A percentile compares a stretch with the other conserved stretches of the same genome.
Conservation (phyloP, 2,329 filamentous ascomycete genomes). For the Beauveria asiatica region DNA sequence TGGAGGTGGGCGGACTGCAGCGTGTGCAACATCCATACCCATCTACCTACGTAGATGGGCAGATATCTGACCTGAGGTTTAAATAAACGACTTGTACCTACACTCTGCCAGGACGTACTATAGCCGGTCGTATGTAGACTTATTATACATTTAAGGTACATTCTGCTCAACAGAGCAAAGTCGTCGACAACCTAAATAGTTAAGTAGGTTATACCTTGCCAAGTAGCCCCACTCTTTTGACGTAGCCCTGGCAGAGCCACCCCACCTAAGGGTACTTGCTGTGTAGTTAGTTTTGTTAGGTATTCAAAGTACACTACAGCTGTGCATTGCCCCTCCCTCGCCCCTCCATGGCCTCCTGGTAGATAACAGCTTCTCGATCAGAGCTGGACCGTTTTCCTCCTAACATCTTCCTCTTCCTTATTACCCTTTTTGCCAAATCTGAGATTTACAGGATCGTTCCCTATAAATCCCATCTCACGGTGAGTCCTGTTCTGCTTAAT, state of each 20-base stretch:
- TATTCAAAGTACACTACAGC: not conserved
- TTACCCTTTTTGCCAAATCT: not conserved
- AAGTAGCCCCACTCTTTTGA: not conserved
- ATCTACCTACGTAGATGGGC: not conserved
- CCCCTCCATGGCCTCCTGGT: conserved; percentile 5
- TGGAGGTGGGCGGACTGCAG: not conserved
- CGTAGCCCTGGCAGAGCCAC: not conserved
- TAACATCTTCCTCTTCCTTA: conserved; percentile 7
- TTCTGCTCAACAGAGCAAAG: no score
- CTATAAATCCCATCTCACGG: not conserved
- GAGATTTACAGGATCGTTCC: not conserved
- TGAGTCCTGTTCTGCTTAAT: not conserved
- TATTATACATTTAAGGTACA: no score
- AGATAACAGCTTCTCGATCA: conserved; percentile 9
- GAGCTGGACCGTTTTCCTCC: conserved; percentile 8
- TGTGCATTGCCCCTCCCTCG: conserved; percentile 5
- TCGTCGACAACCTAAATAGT: no score
- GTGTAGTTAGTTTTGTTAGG: no score
- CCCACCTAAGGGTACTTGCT: no score
- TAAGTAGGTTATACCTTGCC: not conserved
- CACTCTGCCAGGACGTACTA: no score
- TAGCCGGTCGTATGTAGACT: no score
- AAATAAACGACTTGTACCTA: not conserved
- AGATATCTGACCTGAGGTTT: no score
- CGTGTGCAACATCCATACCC: no score